Evolutionary conservation across 176 grass and related monocot genomes (phyloP), one percentile per base, ranked within the genome.

Genomic region (Juncus inflexus): DNA sequence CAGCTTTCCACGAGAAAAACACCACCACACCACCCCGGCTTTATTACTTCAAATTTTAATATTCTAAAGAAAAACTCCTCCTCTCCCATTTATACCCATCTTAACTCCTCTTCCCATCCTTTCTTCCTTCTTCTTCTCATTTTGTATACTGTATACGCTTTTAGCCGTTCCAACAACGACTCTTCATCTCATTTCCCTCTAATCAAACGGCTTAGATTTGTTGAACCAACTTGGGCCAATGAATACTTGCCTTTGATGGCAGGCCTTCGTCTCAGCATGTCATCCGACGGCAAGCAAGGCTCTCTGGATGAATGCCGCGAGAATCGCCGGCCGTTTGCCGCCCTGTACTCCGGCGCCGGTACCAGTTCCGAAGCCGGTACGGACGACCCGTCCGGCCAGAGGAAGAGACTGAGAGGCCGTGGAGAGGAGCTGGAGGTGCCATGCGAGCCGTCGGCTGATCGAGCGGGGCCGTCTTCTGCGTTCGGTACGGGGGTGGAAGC

Each of bases 161-260:
- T 14, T 38, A 3, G 43, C 7, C 13, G 3, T 1, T 57, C 6
- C 5, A 19, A 35, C 47, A 15, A 3, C 12, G 0, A 0, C 7
- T 14, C 35, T 35, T 12, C 35, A 7, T 43, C 15, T 50, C 64
- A 8, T 51, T 37, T 13, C 12, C 4, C 12, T 37, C 19, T 28
- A 28, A 28, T 28, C 19, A 28, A 19, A 37, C 37, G 38, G 39
- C 37, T 47, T 4, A 7, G 47, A 57, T 9, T 4, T 3, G 4
- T 9, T 12, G 13, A 55, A 75, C 37, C 63, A 58, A 50, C 50
- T 35, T 55, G 52, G 15, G 50, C 47, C 15, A 54, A 45, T 52
- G 37, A 62, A 67, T 50, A 19, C 50, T 13, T 6, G 54, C 60
- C 70, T 65, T 74, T 77, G 56, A 88, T 88, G 77, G 77, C 77